Conservation (phyloP, 208 protist genomes). For the Trypanosoma scelopori region DNA sequence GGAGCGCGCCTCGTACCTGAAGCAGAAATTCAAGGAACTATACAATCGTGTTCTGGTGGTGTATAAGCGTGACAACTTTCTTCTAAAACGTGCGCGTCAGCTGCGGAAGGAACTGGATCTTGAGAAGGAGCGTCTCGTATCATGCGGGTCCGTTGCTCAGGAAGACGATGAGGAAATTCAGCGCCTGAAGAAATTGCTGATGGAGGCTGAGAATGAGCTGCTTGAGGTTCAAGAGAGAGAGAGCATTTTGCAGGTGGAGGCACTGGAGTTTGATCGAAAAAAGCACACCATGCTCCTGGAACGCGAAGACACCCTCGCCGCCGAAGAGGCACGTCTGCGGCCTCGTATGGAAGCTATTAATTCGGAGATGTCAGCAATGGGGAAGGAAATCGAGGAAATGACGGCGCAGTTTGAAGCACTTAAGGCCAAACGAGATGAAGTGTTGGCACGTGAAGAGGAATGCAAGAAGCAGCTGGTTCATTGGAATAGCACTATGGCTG, state of each 20-base stretch:
- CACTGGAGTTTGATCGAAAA: constrained; percentile 87
- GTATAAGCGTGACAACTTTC: constrained; percentile 88
- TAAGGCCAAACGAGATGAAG: constrained; percentile 38
- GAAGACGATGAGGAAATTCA: constrained; percentile 89
- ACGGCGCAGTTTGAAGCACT: constrained; percentile 42
- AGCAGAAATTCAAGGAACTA: constrained; percentile 84
- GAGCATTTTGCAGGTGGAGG: constrained; percentile 89
- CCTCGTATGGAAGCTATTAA: constrained; percentile 81
- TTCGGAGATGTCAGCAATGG: constrained; percentile 70
- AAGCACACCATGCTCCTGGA: constrained; percentile 88
- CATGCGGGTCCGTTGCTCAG: constrained; percentile 61
- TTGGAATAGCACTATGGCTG: constrained; percentile 54
- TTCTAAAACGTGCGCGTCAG: constrained; percentile 85
- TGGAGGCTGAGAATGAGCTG: constrained; percentile 77
- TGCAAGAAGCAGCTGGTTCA: constrained; percentile 53
- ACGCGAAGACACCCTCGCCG: constrained; percentile 84
- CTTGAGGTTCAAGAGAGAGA: constrained; percentile 84
- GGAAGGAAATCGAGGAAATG: constrained; percentile 74
- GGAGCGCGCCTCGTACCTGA: constrained; percentile 83
- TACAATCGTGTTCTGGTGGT: constrained; percentile 85
- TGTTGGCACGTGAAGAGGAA: constrained; percentile 54
- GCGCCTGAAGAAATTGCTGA: constrained; percentile 67
- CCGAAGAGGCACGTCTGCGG: constrained; percentile 84
- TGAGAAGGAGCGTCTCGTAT: constrained; percentile 70
- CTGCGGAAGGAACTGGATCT: constrained; percentile 79